Base-by-base conservation (phyloP, 768 basidiomycete genomes). In the Leccinum sublutescens region DNA sequence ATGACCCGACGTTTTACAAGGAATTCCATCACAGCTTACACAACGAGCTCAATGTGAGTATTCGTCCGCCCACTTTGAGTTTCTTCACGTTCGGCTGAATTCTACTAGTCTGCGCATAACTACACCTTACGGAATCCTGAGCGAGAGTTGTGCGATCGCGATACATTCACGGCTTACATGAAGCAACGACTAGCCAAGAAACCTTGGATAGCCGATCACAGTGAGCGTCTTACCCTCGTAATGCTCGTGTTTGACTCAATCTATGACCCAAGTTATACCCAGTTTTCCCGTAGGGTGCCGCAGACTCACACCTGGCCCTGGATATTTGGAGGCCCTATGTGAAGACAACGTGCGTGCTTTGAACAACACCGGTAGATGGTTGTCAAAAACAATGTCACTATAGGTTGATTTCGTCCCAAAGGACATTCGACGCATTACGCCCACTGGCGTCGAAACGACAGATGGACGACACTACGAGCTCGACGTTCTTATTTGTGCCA, bases 281-380 rank as follows among this genome's bases (percentile, higher is more conserved):
- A 74, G 81, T 50, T 88, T 86, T 63, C 74, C 80, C 3, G 80
- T 85, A 17, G 78, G 74, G 2, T 89, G 86, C 69, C 77, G 85
- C 25, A 77, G 87, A n/a, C 70, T 87, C 52, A 89, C 87, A 0
- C 85, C 86, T 2, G 87, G 86, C 0, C 84, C 84, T 10, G 86
- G 87, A 2, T 89, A 86, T 67, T 77, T 88, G 34, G 85, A 88
- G 62, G 83, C 87, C 0, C 72, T 88, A 2, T 83, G 81, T 58
- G 78, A 82, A 70, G 82, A 84, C 62, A 87, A 88, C 65, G 87
- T 63, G 3, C 10, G 61, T 51, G 6, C 10, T 29, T 40, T 4
- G 11, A 33, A 11, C 9, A n/a, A 25, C 1, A 4, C 17, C 8
- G 21, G 4, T 10, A 3, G 21, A 45, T 25, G 4, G 9, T 27